Conservation (phyloP, 164 flowering plant species). For the Annona squamosa region DNA sequence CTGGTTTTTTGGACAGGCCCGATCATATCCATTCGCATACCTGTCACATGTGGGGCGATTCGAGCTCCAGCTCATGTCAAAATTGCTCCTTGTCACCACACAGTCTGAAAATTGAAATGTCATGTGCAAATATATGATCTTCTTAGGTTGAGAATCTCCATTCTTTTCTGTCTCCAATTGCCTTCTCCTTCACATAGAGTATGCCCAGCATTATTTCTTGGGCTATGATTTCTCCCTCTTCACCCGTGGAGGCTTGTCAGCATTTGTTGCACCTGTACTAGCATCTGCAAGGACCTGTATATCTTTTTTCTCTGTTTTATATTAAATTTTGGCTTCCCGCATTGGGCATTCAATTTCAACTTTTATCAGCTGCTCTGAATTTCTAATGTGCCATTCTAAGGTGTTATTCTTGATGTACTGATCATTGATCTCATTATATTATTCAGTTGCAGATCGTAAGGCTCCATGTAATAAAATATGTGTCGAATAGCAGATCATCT, state of each 20-base stretch:
- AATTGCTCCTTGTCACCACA: neutral
- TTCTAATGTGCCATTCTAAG: too few species aligned
- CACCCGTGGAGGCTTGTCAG: neutral
- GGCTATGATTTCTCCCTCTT: neutral
- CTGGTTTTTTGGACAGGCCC: neutral
- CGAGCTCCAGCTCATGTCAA: too few species aligned
- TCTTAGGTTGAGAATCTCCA: neutral
- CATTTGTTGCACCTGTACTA: neutral
- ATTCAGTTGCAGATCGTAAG: too few species aligned
- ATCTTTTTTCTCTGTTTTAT: too few species aligned
- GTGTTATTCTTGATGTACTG: too few species aligned
- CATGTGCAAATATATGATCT: neutral
- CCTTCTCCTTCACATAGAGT: neutral
- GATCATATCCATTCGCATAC: neutral
- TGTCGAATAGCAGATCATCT: too few species aligned
- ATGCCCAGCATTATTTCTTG: neutral
- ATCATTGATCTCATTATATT: too few species aligned
- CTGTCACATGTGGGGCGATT: neutral
- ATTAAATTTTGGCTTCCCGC: neutral
- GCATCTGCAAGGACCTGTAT: neutral
- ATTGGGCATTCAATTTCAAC: neutral
- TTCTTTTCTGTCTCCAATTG: neutral
- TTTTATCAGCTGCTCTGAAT: constrained; percentile 8
- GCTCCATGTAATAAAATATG: too few species aligned
- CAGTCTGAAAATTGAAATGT: neutral